Percentiles rank a stretch among this genome's conserved stretches.
Evolutionary conservation across 2,329 filamentous ascomycete species (phyloP).

Genomic region (Lasiodiplodia theobromae): DNA sequence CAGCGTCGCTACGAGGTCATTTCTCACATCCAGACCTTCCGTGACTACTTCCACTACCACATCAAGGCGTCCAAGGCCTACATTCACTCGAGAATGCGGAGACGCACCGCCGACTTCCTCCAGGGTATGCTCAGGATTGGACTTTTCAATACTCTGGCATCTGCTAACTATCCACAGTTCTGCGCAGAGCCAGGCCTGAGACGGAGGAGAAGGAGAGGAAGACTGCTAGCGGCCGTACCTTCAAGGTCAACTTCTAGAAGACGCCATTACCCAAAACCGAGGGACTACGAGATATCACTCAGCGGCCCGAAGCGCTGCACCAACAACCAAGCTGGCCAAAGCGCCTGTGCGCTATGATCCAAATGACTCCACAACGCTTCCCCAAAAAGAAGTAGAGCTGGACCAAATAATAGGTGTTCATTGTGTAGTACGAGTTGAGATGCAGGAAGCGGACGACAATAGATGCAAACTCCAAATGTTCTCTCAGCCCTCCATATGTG

Average conservation of each 20-base stretch:
- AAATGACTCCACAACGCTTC: not conserved
- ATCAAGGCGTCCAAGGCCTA: slow-evolving; percentile 99
- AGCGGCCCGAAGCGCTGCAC: not conserved
- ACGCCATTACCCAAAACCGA: not conserved
- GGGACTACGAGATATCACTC: slow-evolving; percentile 4
- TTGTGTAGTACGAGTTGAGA: slow-evolving; percentile 3
- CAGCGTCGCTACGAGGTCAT: slow-evolving; percentile 95
- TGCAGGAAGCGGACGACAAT: slow-evolving; percentile 14
- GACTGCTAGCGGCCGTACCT: slow-evolving; percentile 95
- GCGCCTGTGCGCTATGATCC: not conserved
- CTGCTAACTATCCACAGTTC: slow-evolving; percentile 66
- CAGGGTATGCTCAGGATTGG: slow-evolving; percentile 71
- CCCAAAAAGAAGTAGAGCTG: not conserved
- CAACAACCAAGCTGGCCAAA: not conserved
- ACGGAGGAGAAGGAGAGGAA: slow-evolving; percentile 97
- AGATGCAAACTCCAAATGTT: slow-evolving; percentile 9
- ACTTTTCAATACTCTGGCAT: not conserved
- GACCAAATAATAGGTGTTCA: slow-evolving; percentile 2
- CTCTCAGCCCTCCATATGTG: not conserved
- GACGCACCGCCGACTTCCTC: slow-evolving; percentile 96
- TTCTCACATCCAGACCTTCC: slow-evolving; percentile 99
- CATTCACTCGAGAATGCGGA: slow-evolving; percentile 97
- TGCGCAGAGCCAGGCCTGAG: slow-evolving; percentile 92
- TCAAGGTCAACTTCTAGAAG: slow-evolving; percentile 61
- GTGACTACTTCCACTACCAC: slow-evolving; percentile 99